Base-by-base conservation (phyloP, 73 alveolate genomes). In the Durusdinium trenchii region DNA sequence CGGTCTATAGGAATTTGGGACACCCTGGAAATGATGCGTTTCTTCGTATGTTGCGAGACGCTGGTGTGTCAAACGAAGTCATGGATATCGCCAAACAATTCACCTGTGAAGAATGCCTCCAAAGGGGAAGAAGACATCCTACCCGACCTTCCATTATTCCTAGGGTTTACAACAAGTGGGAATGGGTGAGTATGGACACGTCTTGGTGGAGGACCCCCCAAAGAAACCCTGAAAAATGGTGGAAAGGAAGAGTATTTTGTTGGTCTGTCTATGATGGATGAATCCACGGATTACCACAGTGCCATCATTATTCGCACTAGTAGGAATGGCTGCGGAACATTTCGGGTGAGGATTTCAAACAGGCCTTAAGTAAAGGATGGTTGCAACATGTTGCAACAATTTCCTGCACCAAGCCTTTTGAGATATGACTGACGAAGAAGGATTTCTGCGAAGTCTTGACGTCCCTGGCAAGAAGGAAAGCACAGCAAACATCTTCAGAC, bases 351-450 rank as follows among this genome's bases (percentile, higher is more conserved):
- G 95, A 86, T 12, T 86, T 86, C 46, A 40, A 32, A 7, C 6
- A 38, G 23, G 61, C 62, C n/a, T 86, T 86, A 7, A n/a, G 62
- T 0, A 3, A 57, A 46, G 95, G 95, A 1, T 86, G 95, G 95
- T 35, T 86, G 45, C 57, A 42, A 10, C 0, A 1, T 28, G 95
- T 35, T 86, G 45, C 57, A 42, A 10, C 0, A 1, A 20, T 30
- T 86, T 3, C 95, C 95, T 3, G 79, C 95, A 7, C 95, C 95
- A 2, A 2, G 35, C 42, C 3, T 52, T 38, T 46, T 86, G 3
- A 38, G 95, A 0, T 86, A 86, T 38, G 95, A 86, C 61, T 38
- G 95, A 86, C 61, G 95, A 57, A 9, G 94, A 84, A 28, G 94
- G 94, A 38, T 84, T 50, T 32, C 10, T 84, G 54, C 20, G 46